Conservation (phyloP, 2,329 filamentous ascomycete species). For the Pestalotiopsis sp. region DNA sequence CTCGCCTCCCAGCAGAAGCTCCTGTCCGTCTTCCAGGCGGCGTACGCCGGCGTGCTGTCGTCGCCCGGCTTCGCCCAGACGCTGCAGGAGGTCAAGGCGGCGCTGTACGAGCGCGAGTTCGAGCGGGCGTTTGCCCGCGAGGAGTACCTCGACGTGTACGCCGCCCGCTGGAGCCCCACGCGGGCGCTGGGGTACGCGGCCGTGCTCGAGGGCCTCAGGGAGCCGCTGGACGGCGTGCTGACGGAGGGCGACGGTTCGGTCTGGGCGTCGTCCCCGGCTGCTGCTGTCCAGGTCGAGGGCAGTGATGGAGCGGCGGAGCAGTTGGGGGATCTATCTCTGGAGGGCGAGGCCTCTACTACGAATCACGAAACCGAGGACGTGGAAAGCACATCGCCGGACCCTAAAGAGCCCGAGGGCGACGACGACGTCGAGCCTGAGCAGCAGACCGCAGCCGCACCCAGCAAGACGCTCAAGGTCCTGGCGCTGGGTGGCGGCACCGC, state of each 20-base stretch:
- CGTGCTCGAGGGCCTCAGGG: slow-evolving; percentile 46
- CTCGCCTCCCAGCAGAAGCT: slow-evolving; percentile 63
- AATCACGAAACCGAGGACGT: slow-evolving; percentile 7
- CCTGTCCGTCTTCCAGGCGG: slow-evolving; percentile 71
- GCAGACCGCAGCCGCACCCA: not conserved
- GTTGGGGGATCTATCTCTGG: not conserved
- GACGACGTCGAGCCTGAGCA: not conserved
- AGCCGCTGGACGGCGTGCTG: slow-evolving; percentile 34
- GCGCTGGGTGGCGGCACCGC: slow-evolving; percentile 62
- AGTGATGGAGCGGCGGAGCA: not conserved
- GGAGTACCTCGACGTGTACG: slow-evolving; percentile 79
- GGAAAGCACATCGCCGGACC: not conserved
- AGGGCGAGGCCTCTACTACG: not conserved
- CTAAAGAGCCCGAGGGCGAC: not conserved
- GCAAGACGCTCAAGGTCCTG: slow-evolving; percentile 40
- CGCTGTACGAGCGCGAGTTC: slow-evolving; percentile 87
- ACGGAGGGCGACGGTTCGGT: slow-evolving; percentile 2
- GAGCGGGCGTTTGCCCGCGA: slow-evolving; percentile 72
- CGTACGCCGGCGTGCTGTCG: slow-evolving; percentile 57
- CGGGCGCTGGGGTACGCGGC: slow-evolving; percentile 79
- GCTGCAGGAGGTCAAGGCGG: slow-evolving; percentile 82
- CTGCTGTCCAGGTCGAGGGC: too few species aligned
- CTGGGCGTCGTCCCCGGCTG: slow-evolving; percentile 4
- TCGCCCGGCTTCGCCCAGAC: slow-evolving; percentile 51
- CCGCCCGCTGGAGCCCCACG: slow-evolving; percentile 86